Evolutionary conservation across 2,329 filamentous ascomycete genomes (phyloP), one percentile per base, ranked within the genome.

Genomic region (Trichoderma koningii): DNA sequence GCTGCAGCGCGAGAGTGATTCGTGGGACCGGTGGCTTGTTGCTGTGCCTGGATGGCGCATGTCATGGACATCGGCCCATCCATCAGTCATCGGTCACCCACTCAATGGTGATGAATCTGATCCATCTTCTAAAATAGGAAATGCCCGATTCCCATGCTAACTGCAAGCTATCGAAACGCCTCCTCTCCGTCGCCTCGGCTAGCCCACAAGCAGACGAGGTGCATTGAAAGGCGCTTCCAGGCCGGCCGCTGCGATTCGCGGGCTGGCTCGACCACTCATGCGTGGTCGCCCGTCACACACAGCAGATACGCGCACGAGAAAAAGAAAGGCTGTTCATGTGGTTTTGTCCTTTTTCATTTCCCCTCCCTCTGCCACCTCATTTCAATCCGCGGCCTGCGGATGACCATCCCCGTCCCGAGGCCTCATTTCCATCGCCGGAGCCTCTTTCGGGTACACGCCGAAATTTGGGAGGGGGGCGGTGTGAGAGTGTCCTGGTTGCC

Each of bases 51-150:
- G 48, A 52, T 52, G 30, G 30, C 30, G 30, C 30, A 34, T 34
- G 30, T 34, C 30, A 34, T 12, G 30, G 30, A 34, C 10, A 9
- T 34, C 30, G 30, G 12, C 34, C 34, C 34, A 14, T 38, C 12
- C 34, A 38, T 38, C 34, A 38, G 34, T 38, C 34, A 38, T 38
- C 34, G 34, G 19, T 55, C 41, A 51, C 17, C 21, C 59, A 45
- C 14, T 30, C 50, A 52, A 38, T 38, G 14, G 34, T 38, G 34
- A 38, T 52, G 17, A 34, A n/a, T 26, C 19, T 52, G 50, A 52
- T 52, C 50, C 50, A 17, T 61, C 26, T 55, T 26, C 63, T 65
- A 65, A 34, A 61, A 55, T 55, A 65, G 56, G 63, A 65, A 65
- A 55, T 65, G 41, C 41, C 63, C 63, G 56, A 55, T 64, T 52